Evolutionary conservation across 495 filamentous ascomycete genomes (phyloP).

Genomic region (Hypomontagnella monticulosa): DNA sequence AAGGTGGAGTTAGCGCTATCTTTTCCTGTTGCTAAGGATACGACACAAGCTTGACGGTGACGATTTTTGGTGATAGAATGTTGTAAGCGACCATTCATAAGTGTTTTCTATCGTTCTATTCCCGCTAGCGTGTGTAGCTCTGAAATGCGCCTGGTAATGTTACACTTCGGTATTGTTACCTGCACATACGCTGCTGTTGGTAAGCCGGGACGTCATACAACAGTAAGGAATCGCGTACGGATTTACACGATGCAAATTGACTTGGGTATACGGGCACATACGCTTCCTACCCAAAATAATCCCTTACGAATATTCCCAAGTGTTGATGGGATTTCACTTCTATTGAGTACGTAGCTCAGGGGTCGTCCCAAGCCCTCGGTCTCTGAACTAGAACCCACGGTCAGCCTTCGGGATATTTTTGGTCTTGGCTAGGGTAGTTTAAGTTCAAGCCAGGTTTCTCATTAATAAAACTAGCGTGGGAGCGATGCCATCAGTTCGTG

Average conservation of each 20-base stretch:
- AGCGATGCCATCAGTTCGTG: not conserved
- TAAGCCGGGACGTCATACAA: constrained; percentile 27
- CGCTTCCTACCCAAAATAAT: not conserved
- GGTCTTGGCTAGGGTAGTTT: not conserved
- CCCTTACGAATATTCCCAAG: constrained; percentile 4
- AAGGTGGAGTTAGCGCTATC: constrained; percentile 7
- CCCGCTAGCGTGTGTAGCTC: constrained; percentile 1
- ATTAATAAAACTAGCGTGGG: constrained; percentile 20
- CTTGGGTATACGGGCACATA: constrained; percentile 11
- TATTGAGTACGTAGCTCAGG: too few relatives aligned
- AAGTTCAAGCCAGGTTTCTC: constrained; percentile 20
- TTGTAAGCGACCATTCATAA: not conserved
- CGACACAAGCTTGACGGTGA: constrained; percentile 28
- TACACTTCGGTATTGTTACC: constrained; percentile 16
- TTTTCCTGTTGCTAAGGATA: constrained; percentile 16
- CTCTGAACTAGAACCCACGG: not conserved
- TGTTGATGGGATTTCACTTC: not conserved
- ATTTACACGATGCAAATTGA: not conserved
- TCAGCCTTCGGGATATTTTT: constrained; percentile 12
- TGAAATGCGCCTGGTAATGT: constrained; percentile 3
- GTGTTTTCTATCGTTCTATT: not conserved
- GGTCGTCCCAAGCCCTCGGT: too few relatives aligned
- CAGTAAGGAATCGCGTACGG: constrained; percentile 13
- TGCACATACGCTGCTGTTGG: constrained; percentile 5
- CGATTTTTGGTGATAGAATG: constrained; percentile 28